These are phyloP conservation scores for Globisporangium radiosum DNA, from an alignment of 352 stramenopile species.

Conservation along the genomic window DNA sequence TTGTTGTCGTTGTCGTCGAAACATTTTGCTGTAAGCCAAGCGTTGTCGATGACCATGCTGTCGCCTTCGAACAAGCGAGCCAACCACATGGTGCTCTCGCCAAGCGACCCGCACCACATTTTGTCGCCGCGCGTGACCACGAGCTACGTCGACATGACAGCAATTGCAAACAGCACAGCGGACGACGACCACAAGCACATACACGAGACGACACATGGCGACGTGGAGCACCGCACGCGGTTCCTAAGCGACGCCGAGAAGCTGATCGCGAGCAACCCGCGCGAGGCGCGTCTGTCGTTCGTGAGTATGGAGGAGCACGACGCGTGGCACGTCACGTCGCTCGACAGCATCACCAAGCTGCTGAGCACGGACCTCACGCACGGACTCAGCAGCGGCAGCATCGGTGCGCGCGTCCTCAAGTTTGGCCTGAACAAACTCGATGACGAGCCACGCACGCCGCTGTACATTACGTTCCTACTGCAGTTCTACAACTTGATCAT, in stretches of 20 bases:
- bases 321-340: constrained; percentile 11
- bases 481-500: constrained; percentile 85
- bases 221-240: constrained; percentile 30
- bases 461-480: constrained; percentile 61
- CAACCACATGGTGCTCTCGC: neutral
- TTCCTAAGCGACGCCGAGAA: constrained; percentile 61
- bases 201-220: neutral
- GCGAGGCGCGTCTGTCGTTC: constrained; percentile 37
- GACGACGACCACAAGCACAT: constrained; percentile 1
- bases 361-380: constrained; percentile 44
- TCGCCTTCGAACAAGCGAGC: neutral
- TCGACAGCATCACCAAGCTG: constrained; percentile 39
- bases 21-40: too few relatives aligned
- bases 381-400: constrained; percentile 34
- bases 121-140: constrained; percentile 15
- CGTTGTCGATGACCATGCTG: too few relatives aligned
- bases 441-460: constrained; percentile 43
- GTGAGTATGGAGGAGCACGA: constrained; percentile 33
- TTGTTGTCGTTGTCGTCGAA: too few relatives aligned
- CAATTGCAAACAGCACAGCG: neutral
- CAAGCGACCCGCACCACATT: constrained; percentile 10
- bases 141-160: constrained; percentile 10
- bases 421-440: constrained; percentile 60
- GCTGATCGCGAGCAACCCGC: constrained; percentile 41
- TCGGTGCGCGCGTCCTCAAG: constrained; percentile 32